phyloP scores from a whole-genome alignment of 176 grass and related monocot species.

The Bonia amplexicaulis region DNA sequence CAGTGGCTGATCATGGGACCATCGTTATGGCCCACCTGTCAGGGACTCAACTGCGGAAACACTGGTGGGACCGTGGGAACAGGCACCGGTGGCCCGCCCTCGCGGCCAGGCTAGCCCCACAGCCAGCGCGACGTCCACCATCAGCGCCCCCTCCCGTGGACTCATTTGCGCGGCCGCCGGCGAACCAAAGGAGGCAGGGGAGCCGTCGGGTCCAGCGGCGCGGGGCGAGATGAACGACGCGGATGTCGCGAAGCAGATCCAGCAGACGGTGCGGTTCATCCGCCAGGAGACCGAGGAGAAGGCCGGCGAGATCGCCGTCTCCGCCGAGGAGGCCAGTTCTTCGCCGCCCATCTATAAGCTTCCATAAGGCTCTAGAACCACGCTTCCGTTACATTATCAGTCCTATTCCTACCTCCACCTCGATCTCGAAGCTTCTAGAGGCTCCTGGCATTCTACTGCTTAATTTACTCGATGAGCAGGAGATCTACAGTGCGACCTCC shows the following conservation, averaged over 20 bases:
- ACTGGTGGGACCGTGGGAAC: neutral
- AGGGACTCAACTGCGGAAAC: neutral
- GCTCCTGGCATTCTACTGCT: neutral
- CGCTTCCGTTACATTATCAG: neutral
- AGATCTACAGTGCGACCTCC: neutral
- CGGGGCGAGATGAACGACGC: slow-evolving; percentile 68
- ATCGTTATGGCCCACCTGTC: neutral
- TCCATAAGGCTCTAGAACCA: slow-evolving; percentile 1
- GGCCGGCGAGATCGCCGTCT: slow-evolving; percentile 93
- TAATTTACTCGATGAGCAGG: neutral
- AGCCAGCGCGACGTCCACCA: neutral
- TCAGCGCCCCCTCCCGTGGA: neutral
- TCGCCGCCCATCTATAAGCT: neutral
- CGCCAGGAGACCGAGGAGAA: slow-evolving; percentile 92
- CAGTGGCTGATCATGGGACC: too few species aligned
- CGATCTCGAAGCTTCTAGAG: neutral
- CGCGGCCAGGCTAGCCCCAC: neutral
- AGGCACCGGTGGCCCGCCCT: neutral
- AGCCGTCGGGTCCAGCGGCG: slow-evolving; percentile 27
- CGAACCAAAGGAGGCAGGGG: neutral
- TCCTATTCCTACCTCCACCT: neutral
- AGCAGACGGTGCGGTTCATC: slow-evolving; percentile 97
- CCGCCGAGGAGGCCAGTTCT: slow-evolving; percentile 72
- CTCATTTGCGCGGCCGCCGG: neutral
- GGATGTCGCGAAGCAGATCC: slow-evolving; percentile 91